These are phyloP conservation scores for Domatiomyces catenatus DNA, from an alignment of 2,329 filamentous ascomycete species.

Conservation along the genomic window DNA sequence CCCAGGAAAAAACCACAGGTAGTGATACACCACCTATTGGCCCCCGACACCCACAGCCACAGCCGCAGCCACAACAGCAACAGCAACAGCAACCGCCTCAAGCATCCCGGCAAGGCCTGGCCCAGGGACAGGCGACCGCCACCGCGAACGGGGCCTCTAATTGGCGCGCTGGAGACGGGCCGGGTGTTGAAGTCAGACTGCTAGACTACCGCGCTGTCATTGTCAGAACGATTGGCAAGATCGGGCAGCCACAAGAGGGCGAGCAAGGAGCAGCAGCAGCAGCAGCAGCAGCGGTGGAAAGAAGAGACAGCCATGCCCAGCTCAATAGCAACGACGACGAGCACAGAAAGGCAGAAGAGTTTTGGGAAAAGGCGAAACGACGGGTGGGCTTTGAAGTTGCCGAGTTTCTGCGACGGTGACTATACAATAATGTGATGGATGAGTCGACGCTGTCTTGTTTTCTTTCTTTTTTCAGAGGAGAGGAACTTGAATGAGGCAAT, in stretches of 20 bases:
- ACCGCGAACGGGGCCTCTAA: neutral
- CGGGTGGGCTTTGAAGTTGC: constrained; percentile 74
- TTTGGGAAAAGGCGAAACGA: constrained; percentile 54
- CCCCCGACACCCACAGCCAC: neutral
- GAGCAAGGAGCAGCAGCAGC: constrained; percentile 16
- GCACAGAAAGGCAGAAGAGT: constrained; percentile 21
- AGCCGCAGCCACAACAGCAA: neutral
- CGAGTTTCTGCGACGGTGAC: constrained; percentile 40
- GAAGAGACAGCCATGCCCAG: neutral
- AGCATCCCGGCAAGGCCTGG: neutral
- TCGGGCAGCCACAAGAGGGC: neutral
- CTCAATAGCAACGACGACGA: constrained; percentile 11
- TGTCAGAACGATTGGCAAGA: constrained; percentile 11
- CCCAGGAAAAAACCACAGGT: neutral
- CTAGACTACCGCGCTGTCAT: constrained; percentile 15
- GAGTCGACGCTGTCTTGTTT: too few relatives aligned
- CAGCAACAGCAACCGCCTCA: neutral
- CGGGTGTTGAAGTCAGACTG: constrained; percentile 16
- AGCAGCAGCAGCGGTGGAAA: constrained; percentile 15
- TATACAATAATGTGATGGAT: too few relatives aligned
- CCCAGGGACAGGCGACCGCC: neutral
- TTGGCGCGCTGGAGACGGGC: neutral
- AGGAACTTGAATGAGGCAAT: too few relatives aligned
- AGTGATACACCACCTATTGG: neutral
- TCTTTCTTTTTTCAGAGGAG: too few relatives aligned